Base-by-base conservation (phyloP, 176 grass and related monocot genomes). In the Oryza meyeriana region DNA sequence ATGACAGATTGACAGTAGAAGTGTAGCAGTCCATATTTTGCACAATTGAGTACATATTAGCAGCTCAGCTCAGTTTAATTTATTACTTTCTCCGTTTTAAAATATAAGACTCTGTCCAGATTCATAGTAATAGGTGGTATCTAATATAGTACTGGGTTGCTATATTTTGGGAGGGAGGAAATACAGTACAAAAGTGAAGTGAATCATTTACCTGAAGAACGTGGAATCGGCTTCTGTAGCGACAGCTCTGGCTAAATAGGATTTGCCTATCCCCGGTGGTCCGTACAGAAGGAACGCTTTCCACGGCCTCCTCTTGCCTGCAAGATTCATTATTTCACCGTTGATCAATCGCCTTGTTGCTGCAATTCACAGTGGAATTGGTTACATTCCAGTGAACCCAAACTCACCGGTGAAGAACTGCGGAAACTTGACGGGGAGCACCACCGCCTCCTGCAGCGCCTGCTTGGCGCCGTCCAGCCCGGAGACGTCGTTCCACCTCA, bases 181-280 rank as follows among this genome's bases (percentile, higher is more conserved):
- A 4, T 2, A 33, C 32, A 33, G 32, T 2, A 33, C 32, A 52
- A 32, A 13, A 38, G 0, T 10, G 18, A 62, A 40, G 50, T 39
- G n/a, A 39, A 38, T 76, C 32, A 16, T 28, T 77, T 45, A 92
- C 91, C 91, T 93, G 85, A 93, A 93, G 61, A 93, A 93, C 25
- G 88, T 93, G 81, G 88, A 93, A 64, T 90, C 91, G 44, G 78
- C 91, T 72, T 93, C 91, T n/a, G 91, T 93, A 4, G 91, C 91
- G 33, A 93, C 91, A 58, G 87, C 91, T 41, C 90, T 93, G 61
- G 91, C 91, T 78, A 90, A 71, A 64, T 93, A 93, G 25, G 91
- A 93, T 70, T 93, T 93, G 69, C 91, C 91, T 59, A 87, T 93
- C 84, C 91, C 91, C 41, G 91, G 85, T 52, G 91, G 85, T 5